Percentiles rank a stretch among this genome's conserved stretches.
Conservation (phyloP, 2,329 filamentous ascomycete species). For the Knoxdaviesia capensis region DNA sequence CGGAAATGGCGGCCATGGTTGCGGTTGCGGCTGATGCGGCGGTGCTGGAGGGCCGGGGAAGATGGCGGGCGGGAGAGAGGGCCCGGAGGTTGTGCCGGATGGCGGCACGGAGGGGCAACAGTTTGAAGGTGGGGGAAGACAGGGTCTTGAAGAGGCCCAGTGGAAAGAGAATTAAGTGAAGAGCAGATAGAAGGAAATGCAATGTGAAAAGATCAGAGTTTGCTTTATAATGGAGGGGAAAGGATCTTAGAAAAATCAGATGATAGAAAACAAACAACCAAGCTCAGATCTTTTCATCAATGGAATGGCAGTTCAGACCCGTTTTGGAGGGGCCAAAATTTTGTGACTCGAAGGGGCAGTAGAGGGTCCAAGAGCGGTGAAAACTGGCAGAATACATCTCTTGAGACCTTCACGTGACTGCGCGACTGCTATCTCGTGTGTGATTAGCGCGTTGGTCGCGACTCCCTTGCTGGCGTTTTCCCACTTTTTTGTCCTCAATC, state of each 20-base stretch:
- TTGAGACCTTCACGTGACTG: no score
- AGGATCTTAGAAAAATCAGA: not conserved
- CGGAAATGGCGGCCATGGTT: conserved; percentile 45
- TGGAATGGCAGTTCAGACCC: not conserved
- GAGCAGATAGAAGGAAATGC: not conserved
- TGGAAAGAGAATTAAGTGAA: not conserved
- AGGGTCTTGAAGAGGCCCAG: conserved; percentile 1
- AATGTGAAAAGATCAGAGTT: not conserved
- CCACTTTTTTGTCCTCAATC: no score
- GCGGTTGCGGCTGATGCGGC: conserved; percentile 12
- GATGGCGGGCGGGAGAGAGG: conserved; percentile 14
- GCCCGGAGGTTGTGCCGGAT: conserved; percentile 16
- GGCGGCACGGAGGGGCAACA: conserved; percentile 22
- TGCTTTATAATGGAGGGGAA: not conserved
- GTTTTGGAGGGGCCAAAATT: no score
- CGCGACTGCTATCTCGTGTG: no score
- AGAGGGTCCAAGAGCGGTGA: no score
- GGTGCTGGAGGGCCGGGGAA: conserved; percentile 17
- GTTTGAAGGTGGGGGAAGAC: conserved; percentile 12
- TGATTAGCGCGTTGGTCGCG: no score
- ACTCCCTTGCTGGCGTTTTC: no score
- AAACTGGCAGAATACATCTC: no score
- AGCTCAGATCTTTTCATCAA: not conserved
- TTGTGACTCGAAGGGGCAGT: no score
- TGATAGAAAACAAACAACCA: no score